These are phyloP conservation scores for Dichotomopilus funicola DNA, from an alignment of 2,329 filamentous ascomycete genomes.

Conservation along the genomic window DNA sequence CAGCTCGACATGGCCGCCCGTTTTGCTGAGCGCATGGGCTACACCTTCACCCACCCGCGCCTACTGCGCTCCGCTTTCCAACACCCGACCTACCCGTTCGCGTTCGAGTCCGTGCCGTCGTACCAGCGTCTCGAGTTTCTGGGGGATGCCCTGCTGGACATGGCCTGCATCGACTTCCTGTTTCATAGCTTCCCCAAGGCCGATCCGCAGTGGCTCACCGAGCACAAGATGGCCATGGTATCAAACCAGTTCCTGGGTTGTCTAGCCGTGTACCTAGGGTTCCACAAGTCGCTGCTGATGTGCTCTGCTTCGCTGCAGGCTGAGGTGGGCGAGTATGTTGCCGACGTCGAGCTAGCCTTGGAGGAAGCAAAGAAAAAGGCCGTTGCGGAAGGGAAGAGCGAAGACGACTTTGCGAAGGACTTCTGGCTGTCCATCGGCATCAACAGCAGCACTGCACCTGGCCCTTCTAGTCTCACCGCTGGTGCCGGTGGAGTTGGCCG, in stretches of 20 bases:
- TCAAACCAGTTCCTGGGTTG: slow-evolving; percentile 90
- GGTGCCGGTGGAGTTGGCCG: slow-evolving; percentile 29
- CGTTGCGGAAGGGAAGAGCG: slow-evolving; percentile 27
- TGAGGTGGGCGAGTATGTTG: slow-evolving; percentile 49
- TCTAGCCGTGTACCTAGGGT: slow-evolving; percentile 68
- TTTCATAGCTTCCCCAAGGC: slow-evolving; percentile 69
- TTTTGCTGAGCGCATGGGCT: slow-evolving; percentile 52
- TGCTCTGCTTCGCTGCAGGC: slow-evolving; percentile 40
- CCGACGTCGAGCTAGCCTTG: slow-evolving; percentile 44
- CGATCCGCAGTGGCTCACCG: slow-evolving; percentile 93
- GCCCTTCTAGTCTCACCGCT: no score
- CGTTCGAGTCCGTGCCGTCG: slow-evolving; percentile 71
- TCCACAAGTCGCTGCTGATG: slow-evolving; percentile 65
- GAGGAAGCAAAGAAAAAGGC: slow-evolving; percentile 30
- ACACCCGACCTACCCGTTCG: slow-evolving; percentile 73
- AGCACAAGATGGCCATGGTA: slow-evolving; percentile 99
- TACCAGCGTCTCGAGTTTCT: slow-evolving; percentile 92
- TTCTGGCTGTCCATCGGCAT: no score
- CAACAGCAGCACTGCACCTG: no score
- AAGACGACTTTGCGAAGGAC: slow-evolving; percentile 6
- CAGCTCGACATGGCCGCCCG: slow-evolving; percentile 63
- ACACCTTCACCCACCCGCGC: slow-evolving; percentile 65
- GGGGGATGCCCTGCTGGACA: slow-evolving; percentile 81
- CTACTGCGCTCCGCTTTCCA: slow-evolving; percentile 79
- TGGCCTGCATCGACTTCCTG: slow-evolving; percentile 75